Conservation (phyloP, 371 early-diverging fungal species). For the Smittium culicis region DNA sequence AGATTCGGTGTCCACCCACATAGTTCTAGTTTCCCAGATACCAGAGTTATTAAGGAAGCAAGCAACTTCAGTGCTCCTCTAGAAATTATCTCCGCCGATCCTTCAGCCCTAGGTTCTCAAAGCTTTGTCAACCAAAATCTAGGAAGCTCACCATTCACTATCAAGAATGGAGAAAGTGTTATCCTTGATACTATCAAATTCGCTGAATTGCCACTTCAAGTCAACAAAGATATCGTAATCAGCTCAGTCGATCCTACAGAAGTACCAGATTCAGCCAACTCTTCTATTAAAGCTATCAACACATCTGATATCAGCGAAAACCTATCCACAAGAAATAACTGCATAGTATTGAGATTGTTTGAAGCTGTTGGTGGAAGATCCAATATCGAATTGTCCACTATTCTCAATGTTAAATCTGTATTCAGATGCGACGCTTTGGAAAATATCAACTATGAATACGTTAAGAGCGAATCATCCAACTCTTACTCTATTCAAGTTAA, state of each 20-base stretch:
- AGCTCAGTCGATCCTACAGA: conserved; percentile 82
- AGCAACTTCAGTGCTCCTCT: conserved; percentile 79
- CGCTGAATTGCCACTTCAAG: conserved; percentile 21
- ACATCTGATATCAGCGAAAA: conserved; percentile 15
- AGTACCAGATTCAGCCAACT: too few species aligned
- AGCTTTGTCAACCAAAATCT: background rate
- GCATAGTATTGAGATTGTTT: conserved; percentile 64
- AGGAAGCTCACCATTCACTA: background rate
- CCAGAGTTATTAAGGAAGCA: conserved; percentile 67
- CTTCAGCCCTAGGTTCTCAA: conserved; percentile 12
- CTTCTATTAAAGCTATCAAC: conserved; percentile 20
- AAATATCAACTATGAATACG: conserved; percentile 29
- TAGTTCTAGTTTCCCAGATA: conserved; percentile 52
- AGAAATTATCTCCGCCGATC: conserved; percentile 30
- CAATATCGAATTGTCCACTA: conserved; percentile 19
- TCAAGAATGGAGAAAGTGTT: background rate
- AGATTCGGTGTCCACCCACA: conserved; percentile 87
- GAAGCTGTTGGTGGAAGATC: conserved; percentile 85
- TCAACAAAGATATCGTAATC: conserved; percentile 47
- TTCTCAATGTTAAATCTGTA: conserved; percentile 35
- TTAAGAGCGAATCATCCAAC: background rate
- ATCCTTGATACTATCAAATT: conserved; percentile 6
- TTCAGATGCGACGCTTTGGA: conserved; percentile 64
- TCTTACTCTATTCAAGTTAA: background rate
- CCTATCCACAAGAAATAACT: conserved; percentile 7